Percentiles rank a stretch among this genome's conserved stretches.
These are phyloP conservation scores for Pseudognaphalium luteoalbum DNA, from an alignment of 129 eudicot genomes.

Conservation along the genomic window DNA sequence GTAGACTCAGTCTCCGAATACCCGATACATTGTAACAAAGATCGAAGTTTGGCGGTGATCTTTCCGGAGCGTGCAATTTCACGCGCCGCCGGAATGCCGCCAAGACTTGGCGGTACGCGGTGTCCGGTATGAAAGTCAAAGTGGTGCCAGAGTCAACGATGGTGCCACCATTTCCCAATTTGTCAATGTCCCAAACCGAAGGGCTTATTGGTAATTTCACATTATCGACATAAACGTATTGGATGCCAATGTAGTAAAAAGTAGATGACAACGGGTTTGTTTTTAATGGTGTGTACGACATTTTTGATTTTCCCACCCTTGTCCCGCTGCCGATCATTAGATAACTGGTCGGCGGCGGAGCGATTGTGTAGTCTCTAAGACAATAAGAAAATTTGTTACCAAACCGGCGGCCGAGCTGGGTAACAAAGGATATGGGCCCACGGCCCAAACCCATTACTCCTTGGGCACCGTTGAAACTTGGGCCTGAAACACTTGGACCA, in stretches of 20 bases:
- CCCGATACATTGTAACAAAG: conserved; percentile 63
- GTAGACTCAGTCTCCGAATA: conserved; percentile 33
- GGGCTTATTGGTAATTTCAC: conserved; percentile 55
- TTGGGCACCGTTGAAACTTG: conserved; percentile 63
- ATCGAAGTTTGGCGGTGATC: conserved; percentile 49
- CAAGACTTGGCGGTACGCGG: conserved; percentile 51
- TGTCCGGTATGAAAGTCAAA: conserved; percentile 48
- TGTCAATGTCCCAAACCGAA: conserved; percentile 60
- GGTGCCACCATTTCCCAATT: conserved; percentile 70
- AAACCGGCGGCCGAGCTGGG: conserved; percentile 58
- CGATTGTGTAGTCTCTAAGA: conserved; percentile 61
- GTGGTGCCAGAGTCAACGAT: conserved; percentile 80
- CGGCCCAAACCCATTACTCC: conserved; percentile 81
- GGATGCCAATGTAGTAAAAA: conserved; percentile 68
- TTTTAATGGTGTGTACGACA: conserved; percentile 50
- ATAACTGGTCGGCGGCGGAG: conserved; percentile 75
- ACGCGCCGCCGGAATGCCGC: conserved; percentile 54
- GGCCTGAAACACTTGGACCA: conserved; percentile 80
- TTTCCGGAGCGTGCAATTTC: conserved; percentile 43
- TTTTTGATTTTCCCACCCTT: conserved; percentile 4
- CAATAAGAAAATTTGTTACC: conserved; percentile 74
- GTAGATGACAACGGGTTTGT: conserved; percentile 53
- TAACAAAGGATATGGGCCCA: conserved; percentile 60
- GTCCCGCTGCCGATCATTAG: conserved; percentile 65
- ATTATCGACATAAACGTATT: conserved; percentile 36